phyloP scores from a whole-genome alignment of 352 stramenopile genomes.

The Globisporangium cederbergense region DNA sequence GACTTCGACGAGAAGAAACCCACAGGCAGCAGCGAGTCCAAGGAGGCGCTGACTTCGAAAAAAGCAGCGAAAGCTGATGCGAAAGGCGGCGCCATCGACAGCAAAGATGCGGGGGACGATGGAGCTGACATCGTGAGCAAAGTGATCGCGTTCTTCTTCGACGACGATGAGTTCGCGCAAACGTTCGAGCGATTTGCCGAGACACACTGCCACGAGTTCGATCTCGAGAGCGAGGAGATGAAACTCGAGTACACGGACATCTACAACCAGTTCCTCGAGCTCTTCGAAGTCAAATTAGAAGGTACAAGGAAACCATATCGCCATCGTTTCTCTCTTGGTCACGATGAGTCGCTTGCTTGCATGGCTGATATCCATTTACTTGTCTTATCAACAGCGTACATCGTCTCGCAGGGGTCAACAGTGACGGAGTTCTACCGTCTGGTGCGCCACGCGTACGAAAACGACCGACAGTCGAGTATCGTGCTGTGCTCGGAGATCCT shows the following conservation, averaged over 20 bases:
- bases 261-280: constrained; percentile 70
- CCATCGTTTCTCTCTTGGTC: not conserved
- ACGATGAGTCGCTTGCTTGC: not conserved
- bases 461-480: constrained; percentile 54
- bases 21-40: constrained; percentile 5
- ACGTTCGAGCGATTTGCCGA: constrained; percentile 73
- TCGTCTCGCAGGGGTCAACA: constrained; percentile 50
- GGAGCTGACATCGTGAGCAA: constrained; percentile 42
- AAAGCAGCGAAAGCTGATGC: constrained; percentile 21
- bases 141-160: constrained; percentile 78
- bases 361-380: not conserved
- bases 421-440: constrained; percentile 67
- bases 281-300: constrained; percentile 81
- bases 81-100: constrained; percentile 28
- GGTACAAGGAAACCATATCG: constrained; percentile 21
- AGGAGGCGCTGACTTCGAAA: not conserved
- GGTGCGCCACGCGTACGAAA: constrained; percentile 51
- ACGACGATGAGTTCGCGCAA: constrained; percentile 71
- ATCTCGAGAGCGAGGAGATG: constrained; percentile 74
- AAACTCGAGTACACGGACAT: constrained; percentile 84
- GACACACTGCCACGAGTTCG: constrained; percentile 54
- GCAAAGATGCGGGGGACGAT: constrained; percentile 19
- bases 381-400: constrained; percentile 36
- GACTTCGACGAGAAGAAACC: constrained; percentile 14
- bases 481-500: constrained; percentile 76